phyloP scores from a whole-genome alignment of 148 eudicot species.

The Camellia granthamiana region DNA sequence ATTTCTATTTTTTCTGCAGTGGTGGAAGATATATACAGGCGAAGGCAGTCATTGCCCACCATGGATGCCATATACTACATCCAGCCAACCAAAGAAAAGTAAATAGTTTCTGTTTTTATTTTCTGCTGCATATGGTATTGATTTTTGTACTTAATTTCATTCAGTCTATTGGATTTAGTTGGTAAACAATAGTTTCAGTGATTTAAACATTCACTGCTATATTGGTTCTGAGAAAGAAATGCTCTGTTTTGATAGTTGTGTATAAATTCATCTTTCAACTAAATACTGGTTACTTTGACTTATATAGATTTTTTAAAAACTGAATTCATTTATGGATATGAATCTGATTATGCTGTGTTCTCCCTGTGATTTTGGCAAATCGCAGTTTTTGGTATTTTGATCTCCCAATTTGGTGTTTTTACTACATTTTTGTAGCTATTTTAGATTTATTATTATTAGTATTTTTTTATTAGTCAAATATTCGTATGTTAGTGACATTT shows the following conservation, averaged over 20 bases:
- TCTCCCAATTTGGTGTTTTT: not conserved
- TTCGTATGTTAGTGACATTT: not conserved
- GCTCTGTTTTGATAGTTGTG: not conserved
- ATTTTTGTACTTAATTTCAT: not conserved
- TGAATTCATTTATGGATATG: not conserved
- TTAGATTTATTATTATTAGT: not conserved
- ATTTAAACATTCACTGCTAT: not conserved
- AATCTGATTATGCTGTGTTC: not conserved
- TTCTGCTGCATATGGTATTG: not conserved
- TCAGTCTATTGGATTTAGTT: slow-evolving; percentile 4
- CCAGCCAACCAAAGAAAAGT: slow-evolving; percentile 94
- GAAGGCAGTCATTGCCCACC: slow-evolving; percentile 88
- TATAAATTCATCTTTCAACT: not conserved
- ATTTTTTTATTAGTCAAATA: slow-evolving; percentile 2
- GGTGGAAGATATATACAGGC: slow-evolving; percentile 91
- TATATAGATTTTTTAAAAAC: not conserved
- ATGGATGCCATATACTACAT: slow-evolving; percentile 93
- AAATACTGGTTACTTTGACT: not conserved
- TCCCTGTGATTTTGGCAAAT: not conserved
- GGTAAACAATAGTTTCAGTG: not conserved
- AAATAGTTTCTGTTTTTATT: slow-evolving; percentile 15
- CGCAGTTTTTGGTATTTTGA: not conserved
- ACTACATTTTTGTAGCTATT: not conserved
- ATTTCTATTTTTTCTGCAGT: slow-evolving; percentile 47
- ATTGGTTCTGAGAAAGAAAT: slow-evolving; percentile 1